Evolutionary conservation across 2,329 filamentous ascomycete species (phyloP).

Genomic region (Xylariaceae sp.): DNA sequence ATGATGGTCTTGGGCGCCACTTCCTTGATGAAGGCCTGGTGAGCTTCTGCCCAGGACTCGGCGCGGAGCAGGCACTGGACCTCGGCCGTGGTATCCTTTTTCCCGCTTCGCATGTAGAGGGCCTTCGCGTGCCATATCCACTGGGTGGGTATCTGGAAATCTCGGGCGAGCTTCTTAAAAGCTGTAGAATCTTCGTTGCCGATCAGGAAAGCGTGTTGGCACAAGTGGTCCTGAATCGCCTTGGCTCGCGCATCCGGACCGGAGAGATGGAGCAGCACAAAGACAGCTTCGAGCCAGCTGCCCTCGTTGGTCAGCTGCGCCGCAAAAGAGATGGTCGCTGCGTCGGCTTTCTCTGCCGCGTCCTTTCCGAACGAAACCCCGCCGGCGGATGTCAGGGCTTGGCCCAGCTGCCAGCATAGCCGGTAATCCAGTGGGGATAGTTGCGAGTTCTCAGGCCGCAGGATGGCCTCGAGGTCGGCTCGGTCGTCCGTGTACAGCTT

Average conservation of each 20-base stretch:
- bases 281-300: constrained; percentile 65
- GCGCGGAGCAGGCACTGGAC: constrained; percentile 77
- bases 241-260: constrained; percentile 56
- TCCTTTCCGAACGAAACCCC: constrained; percentile 49
- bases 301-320: constrained; percentile 57
- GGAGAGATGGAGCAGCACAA: constrained; percentile 72
- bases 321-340: constrained; percentile 60
- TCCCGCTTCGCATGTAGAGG: constrained; percentile 69
- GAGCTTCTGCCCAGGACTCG: constrained; percentile 71
- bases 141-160: constrained; percentile 62
- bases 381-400: constrained; percentile 51
- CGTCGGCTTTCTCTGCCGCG: constrained; percentile 57
- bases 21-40: constrained; percentile 71
- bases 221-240: constrained; percentile 67
- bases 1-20: constrained; percentile 82
- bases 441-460: constrained; percentile 72
- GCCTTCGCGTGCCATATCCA: constrained; percentile 91
- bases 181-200: constrained; percentile 50
- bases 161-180: constrained; percentile 56
- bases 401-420: constrained; percentile 79
- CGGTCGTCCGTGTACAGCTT: constrained; percentile 66
- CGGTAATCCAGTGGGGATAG: constrained; percentile 69
- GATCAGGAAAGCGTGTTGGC: constrained; percentile 63
- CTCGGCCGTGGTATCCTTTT: constrained; percentile 63
- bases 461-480: constrained; percentile 59